Conservation (phyloP, 2,329 filamentous ascomycete genomes). For the Cladosporium phlei region DNA sequence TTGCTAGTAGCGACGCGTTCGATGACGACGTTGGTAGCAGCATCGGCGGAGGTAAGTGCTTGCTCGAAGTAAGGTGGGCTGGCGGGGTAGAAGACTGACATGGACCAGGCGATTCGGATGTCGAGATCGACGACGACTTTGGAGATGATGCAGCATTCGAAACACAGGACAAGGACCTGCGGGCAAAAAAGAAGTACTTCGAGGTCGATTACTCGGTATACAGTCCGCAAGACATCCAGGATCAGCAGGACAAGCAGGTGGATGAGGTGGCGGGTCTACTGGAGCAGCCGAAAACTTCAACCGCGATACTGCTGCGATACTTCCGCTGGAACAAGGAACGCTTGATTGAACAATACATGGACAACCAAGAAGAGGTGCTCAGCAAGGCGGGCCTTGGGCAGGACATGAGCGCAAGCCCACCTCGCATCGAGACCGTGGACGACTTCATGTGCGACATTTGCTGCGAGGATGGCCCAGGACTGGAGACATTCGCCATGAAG, state of each 20-base stretch:
- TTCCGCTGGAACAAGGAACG: slow-evolving; percentile 96
- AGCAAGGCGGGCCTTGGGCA: slow-evolving; percentile 78
- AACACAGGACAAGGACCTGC: slow-evolving; percentile 65
- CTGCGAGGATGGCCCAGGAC: slow-evolving; percentile 74
- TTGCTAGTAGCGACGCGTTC: slow-evolving; percentile 70
- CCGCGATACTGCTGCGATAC: slow-evolving; percentile 82
- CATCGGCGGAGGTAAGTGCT: slow-evolving; percentile 39
- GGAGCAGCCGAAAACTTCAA: slow-evolving; percentile 80
- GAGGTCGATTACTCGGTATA: slow-evolving; percentile 82
- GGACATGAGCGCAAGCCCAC: slow-evolving; percentile 51
- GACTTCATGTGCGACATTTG: slow-evolving; percentile 94
- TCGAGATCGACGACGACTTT: slow-evolving; percentile 55
- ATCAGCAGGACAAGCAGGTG: slow-evolving; percentile 79
- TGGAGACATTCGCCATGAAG: slow-evolving; percentile 87
- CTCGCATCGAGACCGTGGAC: slow-evolving; percentile 64
- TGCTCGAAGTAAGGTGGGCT: not conserved
- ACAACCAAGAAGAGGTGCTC: slow-evolving; percentile 70
- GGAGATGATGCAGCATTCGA: slow-evolving; percentile 56
- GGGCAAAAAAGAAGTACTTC: slow-evolving; percentile 68
- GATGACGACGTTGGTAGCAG: slow-evolving; percentile 68
- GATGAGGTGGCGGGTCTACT: slow-evolving; percentile 88
- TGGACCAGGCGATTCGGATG: slow-evolving; percentile 42
- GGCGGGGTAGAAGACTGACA: slow-evolving; percentile 15
- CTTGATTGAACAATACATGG: slow-evolving; percentile 94
- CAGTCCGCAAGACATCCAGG: slow-evolving; percentile 73